phyloP scores from a whole-genome alignment of 2,329 filamentous ascomycete species.

The Madurella fahalii region DNA sequence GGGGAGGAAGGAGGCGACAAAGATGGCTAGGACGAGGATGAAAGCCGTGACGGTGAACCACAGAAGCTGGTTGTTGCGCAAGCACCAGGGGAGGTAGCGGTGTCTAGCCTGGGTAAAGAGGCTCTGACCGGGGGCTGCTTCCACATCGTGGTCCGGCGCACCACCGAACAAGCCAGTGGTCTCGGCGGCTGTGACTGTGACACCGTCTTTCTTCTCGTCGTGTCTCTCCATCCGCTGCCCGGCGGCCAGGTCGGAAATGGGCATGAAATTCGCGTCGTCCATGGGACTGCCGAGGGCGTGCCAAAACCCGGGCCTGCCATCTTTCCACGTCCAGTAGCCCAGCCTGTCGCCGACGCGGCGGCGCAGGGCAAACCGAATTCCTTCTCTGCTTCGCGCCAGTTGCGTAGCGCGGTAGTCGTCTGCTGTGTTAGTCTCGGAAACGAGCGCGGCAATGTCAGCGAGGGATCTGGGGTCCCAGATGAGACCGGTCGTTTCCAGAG shows the following conservation, averaged over 20 bases:
- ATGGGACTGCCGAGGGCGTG: conserved; percentile 65
- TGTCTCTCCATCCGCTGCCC: conserved; percentile 24
- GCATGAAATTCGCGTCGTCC: conserved; percentile 39
- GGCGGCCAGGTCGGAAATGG: conserved; percentile 19
- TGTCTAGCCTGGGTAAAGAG: conserved; percentile 46
- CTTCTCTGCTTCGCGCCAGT: conserved; percentile 47
- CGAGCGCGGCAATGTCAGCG: conserved; percentile 73
- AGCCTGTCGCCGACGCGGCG: conserved; percentile 64
- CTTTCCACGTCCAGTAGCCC: conserved; percentile 79
- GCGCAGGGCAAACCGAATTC: conserved; percentile 51
- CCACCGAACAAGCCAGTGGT: not conserved
- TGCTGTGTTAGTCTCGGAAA: conserved; percentile 76
- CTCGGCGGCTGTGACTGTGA: not conserved
- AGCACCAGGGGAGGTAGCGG: conserved; percentile 72
- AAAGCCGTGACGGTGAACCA: conserved; percentile 59
- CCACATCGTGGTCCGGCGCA: conserved; percentile 23
- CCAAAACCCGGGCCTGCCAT: conserved; percentile 63
- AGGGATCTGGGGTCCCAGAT: conserved; percentile 82
- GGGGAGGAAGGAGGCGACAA: conserved; percentile 75
- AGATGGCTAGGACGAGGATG: conserved; percentile 63
- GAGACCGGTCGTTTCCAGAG: conserved; percentile 64
- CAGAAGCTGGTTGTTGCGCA: conserved; percentile 63
- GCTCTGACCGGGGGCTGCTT: conserved; percentile 42
- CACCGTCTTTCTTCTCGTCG: conserved; percentile 16
- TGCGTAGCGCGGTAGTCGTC: conserved; percentile 68